Percentiles rank a stretch among this genome's conserved stretches.
These are phyloP conservation scores for Venturia pyrina DNA, from an alignment of 2,329 filamentous ascomycete genomes.

Conservation along the genomic window DNA sequence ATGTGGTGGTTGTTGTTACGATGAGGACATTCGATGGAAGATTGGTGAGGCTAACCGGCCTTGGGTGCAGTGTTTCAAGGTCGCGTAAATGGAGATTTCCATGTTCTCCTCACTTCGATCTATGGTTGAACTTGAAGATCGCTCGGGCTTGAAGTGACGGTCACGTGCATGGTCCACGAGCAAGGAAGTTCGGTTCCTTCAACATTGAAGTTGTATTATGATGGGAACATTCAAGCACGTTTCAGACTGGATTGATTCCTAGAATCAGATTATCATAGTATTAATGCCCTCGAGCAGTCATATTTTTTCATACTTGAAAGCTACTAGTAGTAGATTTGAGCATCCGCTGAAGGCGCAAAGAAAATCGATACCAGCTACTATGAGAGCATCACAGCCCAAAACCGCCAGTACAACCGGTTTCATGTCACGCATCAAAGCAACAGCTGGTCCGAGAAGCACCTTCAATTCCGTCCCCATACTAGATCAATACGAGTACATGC, in stretches of 20 bases:
- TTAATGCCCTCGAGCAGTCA: too few species aligned
- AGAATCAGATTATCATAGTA: too few species aligned
- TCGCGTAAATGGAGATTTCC: background rate
- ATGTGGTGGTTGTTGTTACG: background rate
- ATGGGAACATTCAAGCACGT: too few species aligned
- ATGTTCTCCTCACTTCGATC: background rate
- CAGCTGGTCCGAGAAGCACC: background rate
- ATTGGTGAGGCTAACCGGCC: background rate
- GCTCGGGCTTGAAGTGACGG: background rate
- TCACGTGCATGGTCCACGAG: background rate
- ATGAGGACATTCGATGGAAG: background rate
- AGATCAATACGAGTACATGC: conserved; percentile 2
- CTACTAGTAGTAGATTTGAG: background rate
- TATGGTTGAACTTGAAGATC: background rate
- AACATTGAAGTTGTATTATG: too few species aligned
- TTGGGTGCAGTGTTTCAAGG: background rate
- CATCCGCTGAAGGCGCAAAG: background rate
- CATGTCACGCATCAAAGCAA: background rate
- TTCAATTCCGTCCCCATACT: background rate
- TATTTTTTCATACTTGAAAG: background rate
- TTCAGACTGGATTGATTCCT: too few species aligned
- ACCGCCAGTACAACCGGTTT: background rate
- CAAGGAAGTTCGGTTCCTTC: too few species aligned
- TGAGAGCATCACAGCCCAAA: background rate
- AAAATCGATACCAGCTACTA: too few species aligned